Evolutionary conservation across 164 flowering plant genomes (phyloP), one percentile per base, ranked within the genome.

Genomic region (Vitis amurensis): DNA sequence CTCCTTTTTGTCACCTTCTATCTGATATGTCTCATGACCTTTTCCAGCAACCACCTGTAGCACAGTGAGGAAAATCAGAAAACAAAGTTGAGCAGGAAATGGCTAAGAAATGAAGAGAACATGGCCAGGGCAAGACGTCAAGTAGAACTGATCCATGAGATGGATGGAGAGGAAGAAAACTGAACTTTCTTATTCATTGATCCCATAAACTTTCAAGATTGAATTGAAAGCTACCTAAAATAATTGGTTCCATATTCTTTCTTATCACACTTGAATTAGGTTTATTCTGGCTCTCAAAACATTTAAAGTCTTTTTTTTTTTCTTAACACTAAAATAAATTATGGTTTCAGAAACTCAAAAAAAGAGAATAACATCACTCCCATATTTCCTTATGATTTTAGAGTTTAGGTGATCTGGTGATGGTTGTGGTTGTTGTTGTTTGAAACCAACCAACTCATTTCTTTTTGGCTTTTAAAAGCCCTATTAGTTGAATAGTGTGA

Each of bases 11-110:
- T 91, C 94, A 68, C 97, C 98, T 82, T 87, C 98, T 70, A 90
- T 77, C 72, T 86, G 85, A 80, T 83, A 85, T 52, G 88, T 82
- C 79, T 91, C 97, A 83, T 93, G 98, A 69, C 99, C 98, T 85
- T 90, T 95, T 5, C 98, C 99, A 53, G 98, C 92, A 69, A 95
- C 85, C 65, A 95, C 99, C 98, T 95, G 78, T 79, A 83, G 61
- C 68, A 80, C 64, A 31, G 11, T 29, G 37, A 47, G 27, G 30
- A 49, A 63, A n/a, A 11, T 77, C 12, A 31, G 11, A 3, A 66
- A 11, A 53, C 19, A 50, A 17, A 11, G 17, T 23, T 27, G 5
- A 56, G 55, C 56, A 59, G 19, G 23, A 55, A 37, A 51, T 47
- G 48, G 11, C 10, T 6, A 11, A n/a, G 59, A 16, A 10, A 56